Evolutionary conservation across 805 yeast species (phyloP).

Genomic region (Candida patagonica): DNA sequence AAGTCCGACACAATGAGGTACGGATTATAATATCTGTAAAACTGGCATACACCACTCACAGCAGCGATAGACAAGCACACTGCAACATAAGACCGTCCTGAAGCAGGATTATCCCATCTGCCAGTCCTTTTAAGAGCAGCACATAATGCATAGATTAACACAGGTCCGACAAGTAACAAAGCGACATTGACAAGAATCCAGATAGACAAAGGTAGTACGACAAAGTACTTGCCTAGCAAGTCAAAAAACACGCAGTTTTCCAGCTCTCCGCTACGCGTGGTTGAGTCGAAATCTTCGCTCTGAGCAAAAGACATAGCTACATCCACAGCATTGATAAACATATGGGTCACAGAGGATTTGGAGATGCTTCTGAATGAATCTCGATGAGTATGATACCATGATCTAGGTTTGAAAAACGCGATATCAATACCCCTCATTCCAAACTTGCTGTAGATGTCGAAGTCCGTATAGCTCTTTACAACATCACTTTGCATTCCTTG

Average conservation of each 20-base stretch:
- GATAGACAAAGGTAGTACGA: constrained; percentile 41
- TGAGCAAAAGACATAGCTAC: constrained; percentile 35
- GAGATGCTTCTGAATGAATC: constrained; percentile 61
- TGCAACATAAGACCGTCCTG: constrained; percentile 28
- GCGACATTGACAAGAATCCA: constrained; percentile 45
- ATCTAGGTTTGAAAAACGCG: constrained; percentile 81
- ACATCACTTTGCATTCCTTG: constrained; percentile 71
- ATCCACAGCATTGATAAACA: constrained; percentile 66
- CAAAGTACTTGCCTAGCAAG: constrained; percentile 47
- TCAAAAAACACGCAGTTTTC: constrained; percentile 54
- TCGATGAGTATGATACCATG: constrained; percentile 67
- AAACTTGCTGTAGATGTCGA: constrained; percentile 51
- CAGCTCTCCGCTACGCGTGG: constrained; percentile 5
- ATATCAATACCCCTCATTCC: constrained; percentile 83
- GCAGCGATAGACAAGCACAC: constrained; percentile 36
- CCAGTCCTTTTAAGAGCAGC: constrained; percentile 30
- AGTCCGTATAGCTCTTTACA: constrained; percentile 79
- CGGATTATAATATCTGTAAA: constrained; percentile 38
- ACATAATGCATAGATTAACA: constrained; percentile 39
- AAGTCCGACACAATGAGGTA: constrained; percentile 43
- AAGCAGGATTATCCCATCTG: not conserved
- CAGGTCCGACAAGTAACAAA: constrained; percentile 46
- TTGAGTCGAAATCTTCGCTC: not conserved
- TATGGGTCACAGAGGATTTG: constrained; percentile 70
- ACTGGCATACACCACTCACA: constrained; percentile 30